Evolutionary conservation across 2,329 filamentous ascomycete species (phyloP).

Genomic region (Colletotrichum sp.): DNA sequence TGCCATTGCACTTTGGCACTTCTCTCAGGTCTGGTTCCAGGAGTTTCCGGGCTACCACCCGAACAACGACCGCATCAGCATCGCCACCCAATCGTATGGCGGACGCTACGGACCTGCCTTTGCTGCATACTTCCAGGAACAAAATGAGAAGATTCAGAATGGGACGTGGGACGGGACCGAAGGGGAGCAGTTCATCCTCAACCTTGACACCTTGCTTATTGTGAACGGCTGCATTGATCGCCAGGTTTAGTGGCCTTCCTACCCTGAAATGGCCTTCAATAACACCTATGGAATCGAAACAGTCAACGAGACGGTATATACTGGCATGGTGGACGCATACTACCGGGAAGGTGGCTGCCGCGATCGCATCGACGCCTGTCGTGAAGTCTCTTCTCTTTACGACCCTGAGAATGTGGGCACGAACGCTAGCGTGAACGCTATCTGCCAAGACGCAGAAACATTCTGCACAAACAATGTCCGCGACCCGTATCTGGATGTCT

Average conservation of each 20-base stretch:
- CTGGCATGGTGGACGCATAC: slow-evolving; percentile 33
- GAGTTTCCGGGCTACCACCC: slow-evolving; percentile 68
- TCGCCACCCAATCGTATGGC: slow-evolving; percentile 62
- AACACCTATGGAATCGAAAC: slow-evolving; percentile 36
- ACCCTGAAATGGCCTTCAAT: slow-evolving; percentile 35
- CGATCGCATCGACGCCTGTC: slow-evolving; percentile 58
- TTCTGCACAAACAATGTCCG: slow-evolving; percentile 20
- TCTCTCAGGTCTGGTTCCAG: slow-evolving; percentile 57
- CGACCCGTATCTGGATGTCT: slow-evolving; percentile 4
- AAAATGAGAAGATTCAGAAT: slow-evolving; percentile 56
- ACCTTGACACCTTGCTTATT: slow-evolving; percentile 59
- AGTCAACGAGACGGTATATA: slow-evolving; percentile 34
- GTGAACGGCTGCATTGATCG: slow-evolving; percentile 63
- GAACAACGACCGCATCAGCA: slow-evolving; percentile 52
- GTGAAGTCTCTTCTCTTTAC: slow-evolving; percentile 34
- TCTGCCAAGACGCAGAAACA: slow-evolving; percentile 16
- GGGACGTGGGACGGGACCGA: slow-evolving; percentile 36
- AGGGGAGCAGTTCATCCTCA: slow-evolving; percentile 42
- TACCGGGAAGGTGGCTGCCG: slow-evolving; percentile 50
- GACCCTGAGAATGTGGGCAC: slow-evolving; percentile 24
- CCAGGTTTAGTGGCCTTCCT: slow-evolving; percentile 36
- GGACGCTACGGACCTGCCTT: slow-evolving; percentile 65
- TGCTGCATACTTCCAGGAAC: slow-evolving; percentile 57
- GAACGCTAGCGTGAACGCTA: slow-evolving; percentile 30
- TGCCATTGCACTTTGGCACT: slow-evolving; percentile 32